These are phyloP conservation scores for Cryptococcus deneoformans DNA, from an alignment of 1,284 basidiomycete genomes.

Conservation along the genomic window DNA sequence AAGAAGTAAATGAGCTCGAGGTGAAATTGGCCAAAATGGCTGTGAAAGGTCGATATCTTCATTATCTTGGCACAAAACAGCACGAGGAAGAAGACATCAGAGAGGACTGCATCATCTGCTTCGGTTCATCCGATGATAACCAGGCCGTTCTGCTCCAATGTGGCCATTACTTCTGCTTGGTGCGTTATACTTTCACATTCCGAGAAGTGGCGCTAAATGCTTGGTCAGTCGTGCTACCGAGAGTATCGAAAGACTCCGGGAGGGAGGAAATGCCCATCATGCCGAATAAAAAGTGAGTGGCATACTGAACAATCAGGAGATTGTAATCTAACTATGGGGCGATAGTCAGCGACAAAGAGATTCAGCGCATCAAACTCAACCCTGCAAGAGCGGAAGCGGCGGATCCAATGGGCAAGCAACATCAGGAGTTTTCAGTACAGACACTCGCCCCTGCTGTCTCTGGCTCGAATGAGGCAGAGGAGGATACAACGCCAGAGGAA, in stretches of 20 bases:
- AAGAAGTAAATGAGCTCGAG: slow-evolving; percentile 24
- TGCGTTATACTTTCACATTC: slow-evolving; percentile 10
- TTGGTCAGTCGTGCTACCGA: slow-evolving; percentile 33
- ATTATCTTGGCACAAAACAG: slow-evolving; percentile 26
- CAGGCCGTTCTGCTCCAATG: slow-evolving; percentile 35
- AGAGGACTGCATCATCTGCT: slow-evolving; percentile 46
- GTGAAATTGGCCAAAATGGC: slow-evolving; percentile 25
- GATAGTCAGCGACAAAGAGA: slow-evolving; percentile 65
- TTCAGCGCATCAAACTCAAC: slow-evolving; percentile 82
- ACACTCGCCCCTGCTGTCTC: too few species aligned
- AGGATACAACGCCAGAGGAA: not conserved
- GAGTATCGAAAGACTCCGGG: slow-evolving; percentile 27
- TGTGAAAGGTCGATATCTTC: slow-evolving; percentile 37
- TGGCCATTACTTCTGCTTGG: slow-evolving; percentile 44
- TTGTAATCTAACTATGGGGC: too few species aligned
- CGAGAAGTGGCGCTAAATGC: not conserved
- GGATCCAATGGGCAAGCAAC: too few species aligned
- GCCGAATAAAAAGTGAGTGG: slow-evolving; percentile 30
- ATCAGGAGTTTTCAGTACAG: too few species aligned
- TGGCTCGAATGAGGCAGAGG: too few species aligned
- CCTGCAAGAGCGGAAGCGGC: not conserved
- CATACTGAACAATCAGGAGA: too few species aligned
- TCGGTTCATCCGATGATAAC: slow-evolving; percentile 40
- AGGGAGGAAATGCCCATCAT: slow-evolving; percentile 36
- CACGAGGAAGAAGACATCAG: slow-evolving; percentile 24